A percentile compares a stretch with the other conserved stretches of the same genome.
Evolutionary conservation across 345 rosid species (phyloP).

Genomic region (Psidium guajava): DNA sequence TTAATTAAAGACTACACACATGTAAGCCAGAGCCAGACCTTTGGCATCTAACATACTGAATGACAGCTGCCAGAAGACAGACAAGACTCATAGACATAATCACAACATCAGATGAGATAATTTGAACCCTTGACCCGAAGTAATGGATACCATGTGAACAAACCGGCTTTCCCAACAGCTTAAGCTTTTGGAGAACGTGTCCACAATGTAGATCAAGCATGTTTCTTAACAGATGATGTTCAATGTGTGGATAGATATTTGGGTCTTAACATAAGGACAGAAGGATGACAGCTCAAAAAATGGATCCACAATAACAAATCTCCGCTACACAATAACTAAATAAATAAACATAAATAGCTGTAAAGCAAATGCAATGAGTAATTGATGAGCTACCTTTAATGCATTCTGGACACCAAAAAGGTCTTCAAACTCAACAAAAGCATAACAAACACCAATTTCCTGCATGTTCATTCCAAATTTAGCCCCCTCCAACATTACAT

Average conservation of each 20-base stretch:
- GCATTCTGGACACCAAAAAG: constrained; percentile 75
- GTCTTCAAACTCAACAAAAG: constrained; percentile 97
- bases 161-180: background rate
- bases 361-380: background rate
- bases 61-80: background rate
- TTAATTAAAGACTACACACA: background rate
- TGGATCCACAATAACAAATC: background rate
- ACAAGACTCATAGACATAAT: background rate
- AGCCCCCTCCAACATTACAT: background rate
- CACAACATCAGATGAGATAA: background rate
- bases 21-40: background rate
- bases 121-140: background rate
- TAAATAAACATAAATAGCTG: background rate
- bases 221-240: background rate
- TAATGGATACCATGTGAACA: background rate
- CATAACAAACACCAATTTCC: constrained; percentile 96
- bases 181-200: background rate
- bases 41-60: background rate
- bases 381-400: constrained; percentile 45
- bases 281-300: background rate
- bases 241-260: background rate
- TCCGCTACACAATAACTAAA: background rate
- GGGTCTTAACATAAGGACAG: background rate
- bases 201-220: background rate
- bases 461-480: constrained; percentile 11